Base-by-base conservation (phyloP, 2,329 filamentous ascomycete species). In the Xylaria sp. region DNA sequence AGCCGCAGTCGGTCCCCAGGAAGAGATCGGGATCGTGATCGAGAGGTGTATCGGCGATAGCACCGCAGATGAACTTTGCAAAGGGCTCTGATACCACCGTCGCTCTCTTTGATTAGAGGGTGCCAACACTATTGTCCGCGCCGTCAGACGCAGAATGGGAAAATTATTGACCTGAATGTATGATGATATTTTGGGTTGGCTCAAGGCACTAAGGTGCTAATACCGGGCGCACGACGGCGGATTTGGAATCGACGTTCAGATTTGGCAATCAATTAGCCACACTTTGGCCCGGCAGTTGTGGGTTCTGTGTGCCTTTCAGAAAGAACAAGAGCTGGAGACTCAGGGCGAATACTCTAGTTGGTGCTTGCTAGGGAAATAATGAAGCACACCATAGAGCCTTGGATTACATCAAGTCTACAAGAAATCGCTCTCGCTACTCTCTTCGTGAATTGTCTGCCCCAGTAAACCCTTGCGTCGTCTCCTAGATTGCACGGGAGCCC, bases 371-470 rank as follows among this genome's bases (percentile, higher is more conserved):
- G 21, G n/a, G 18, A 51, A 60, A 61, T 37, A 62, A 29, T 23
- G 29, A 42, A 40, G 51, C 42, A 59, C 12, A 60, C 47, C 5
- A 47, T 25, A 18, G 55, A 50, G 53, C 65, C 53, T 13, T 40
- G 8, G 29, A 53, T 57, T 65, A 59, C 40, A 60, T 61, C 12
- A 62, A 53, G 51, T 42, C 71, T 65, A 75, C 35, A 69, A 71
- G 18, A 73, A 75, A 60, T 85, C 85, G 25, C 85, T 88, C 73
- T 84, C 84, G 76, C 92, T 90, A 60, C 91, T 90, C 77, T 93
- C 91, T 78, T 92, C 91, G 66, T 91, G 85, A 70, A 93, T 93
- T 0, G 89, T 91, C 76, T 91, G 88, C 32, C 86, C 84, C 51
- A 91, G 79, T 21, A 93, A 77, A 1, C 86, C 86, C 60, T 82